phyloP scores from a whole-genome alignment of 257 asterid species.

The Solanum gandarillasii region DNA sequence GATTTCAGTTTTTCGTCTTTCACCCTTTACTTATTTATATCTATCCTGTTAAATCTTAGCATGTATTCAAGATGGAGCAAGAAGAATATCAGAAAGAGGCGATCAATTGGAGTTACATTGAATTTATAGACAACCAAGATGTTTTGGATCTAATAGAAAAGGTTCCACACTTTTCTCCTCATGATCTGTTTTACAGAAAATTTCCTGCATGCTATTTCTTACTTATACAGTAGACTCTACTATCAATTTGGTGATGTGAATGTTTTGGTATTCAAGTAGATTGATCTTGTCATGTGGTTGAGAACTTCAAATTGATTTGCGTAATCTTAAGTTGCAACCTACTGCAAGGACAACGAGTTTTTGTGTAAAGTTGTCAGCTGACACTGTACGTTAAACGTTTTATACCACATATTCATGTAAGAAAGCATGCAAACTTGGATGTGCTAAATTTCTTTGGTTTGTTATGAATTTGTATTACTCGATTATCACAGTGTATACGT shows the following conservation, averaged over 20 bases:
- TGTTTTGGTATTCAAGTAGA: background rate
- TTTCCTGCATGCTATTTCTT: background rate
- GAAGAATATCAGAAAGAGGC: conserved; percentile 91
- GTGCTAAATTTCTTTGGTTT: background rate
- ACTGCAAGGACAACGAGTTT: background rate
- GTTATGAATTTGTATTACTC: background rate
- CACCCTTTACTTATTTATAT: conserved; percentile 4
- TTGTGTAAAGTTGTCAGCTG: background rate
- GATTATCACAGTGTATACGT: background rate
- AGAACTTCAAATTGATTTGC: background rate
- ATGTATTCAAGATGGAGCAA: conserved; percentile 99
- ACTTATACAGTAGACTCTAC: background rate
- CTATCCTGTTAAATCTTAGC: conserved; percentile 39
- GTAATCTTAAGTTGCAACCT: background rate
- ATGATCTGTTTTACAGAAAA: background rate
- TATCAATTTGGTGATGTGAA: background rate
- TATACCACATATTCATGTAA: background rate
- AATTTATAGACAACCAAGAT: conserved; percentile 98
- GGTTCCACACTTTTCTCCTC: conserved; percentile 27
- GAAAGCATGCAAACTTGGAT: background rate
- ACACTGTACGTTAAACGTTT: background rate
- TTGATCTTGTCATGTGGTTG: background rate
- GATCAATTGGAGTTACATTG: conserved; percentile 97
- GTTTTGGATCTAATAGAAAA: conserved; percentile 95
- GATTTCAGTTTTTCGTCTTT: background rate